Evolutionary conservation across 306 rosid species (phyloP), one percentile per base, ranked within the genome.

Genomic region (Elaeagnus macrophylla): DNA sequence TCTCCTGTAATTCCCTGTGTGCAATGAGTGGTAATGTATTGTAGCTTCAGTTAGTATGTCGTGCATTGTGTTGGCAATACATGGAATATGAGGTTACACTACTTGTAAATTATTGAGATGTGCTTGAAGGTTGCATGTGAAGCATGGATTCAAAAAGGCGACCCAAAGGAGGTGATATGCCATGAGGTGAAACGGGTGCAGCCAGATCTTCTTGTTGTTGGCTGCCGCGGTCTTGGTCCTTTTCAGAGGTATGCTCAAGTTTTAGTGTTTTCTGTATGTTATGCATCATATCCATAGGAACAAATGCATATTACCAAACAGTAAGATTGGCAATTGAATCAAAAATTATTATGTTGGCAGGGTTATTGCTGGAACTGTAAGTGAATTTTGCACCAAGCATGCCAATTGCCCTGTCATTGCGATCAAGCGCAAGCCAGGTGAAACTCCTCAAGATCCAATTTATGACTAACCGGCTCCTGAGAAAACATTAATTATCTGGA

Each of bases 311-410:
- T n/a, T n/a, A n/a, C n/a, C n/a, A n/a, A n/a, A n/a, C n/a, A n/a
- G n/a, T n/a, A n/a, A n/a, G n/a, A n/a, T n/a, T n/a, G n/a, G n/a
- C n/a, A 25, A 25, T 25, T 25, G 20, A 20, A 35, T 56, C 40
- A 63, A 5, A 53, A 17, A 10, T 65, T n/a, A n/a, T n/a, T n/a
- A n/a, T n/a, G n/a, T n/a, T 5, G 62, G 67, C 68, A 91, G 96
- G 96, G 96, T 91, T 55, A 86, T 91, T 67, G 95, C 84, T 52
- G 99, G 96, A 66, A 86, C 95, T 44, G 99, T 91, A 51, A 91
- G 99, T 68, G 99, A 91, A 53, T 91, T 86, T 54, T 84, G 96
- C 38, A 81, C 64, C 65, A 91, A 91, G 86, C 99, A 91, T 63
- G 96, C 89, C 37, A 96, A 91, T 60, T 91, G 99, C 87, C 99